phyloP scores from a whole-genome alignment of 805 yeast genomes.

The Kluyveromyces aestuarii region DNA sequence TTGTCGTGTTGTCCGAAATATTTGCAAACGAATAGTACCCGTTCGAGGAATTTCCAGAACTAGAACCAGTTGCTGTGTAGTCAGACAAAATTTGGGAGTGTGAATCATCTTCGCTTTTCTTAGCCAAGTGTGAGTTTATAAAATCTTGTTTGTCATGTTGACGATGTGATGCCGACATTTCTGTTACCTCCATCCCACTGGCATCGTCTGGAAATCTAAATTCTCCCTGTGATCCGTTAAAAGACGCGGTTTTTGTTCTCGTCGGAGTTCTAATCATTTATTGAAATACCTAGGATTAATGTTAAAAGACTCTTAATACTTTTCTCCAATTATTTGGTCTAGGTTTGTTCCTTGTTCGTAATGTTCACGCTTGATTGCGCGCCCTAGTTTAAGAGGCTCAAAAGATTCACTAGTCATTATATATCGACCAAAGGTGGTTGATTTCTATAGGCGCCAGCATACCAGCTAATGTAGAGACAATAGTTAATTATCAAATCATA shows the following conservation, averaged over 20 bases:
- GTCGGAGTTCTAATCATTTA: slow-evolving; percentile 23
- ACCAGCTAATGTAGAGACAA: neutral
- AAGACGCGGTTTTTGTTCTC: slow-evolving; percentile 31
- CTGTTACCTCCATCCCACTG: slow-evolving; percentile 10
- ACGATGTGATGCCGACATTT: slow-evolving; percentile 10
- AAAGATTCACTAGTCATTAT: neutral
- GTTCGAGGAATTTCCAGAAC: slow-evolving; percentile 21
- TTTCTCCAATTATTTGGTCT: neutral
- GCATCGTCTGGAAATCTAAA: slow-evolving; percentile 28
- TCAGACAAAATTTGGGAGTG: slow-evolving; percentile 27
- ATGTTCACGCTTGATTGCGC: neutral
- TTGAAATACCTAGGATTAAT: neutral
- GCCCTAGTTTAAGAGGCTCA: neutral
- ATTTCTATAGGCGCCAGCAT: neutral
- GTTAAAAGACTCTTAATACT: too few species aligned
- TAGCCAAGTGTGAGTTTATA: slow-evolving; percentile 14
- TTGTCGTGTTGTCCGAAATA: slow-evolving; percentile 29
- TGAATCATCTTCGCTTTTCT: slow-evolving; percentile 11
- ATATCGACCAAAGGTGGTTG: neutral
- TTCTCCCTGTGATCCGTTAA: slow-evolving; percentile 32
- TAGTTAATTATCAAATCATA: neutral
- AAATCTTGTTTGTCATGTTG: slow-evolving; percentile 17
- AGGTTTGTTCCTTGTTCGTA: neutral
- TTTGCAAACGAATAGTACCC: slow-evolving; percentile 30
- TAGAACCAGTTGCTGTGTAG: slow-evolving; percentile 17